These are phyloP conservation scores for Ophioceras dolichostomum DNA, from an alignment of 2,329 filamentous ascomycete species.

Conservation along the genomic window DNA sequence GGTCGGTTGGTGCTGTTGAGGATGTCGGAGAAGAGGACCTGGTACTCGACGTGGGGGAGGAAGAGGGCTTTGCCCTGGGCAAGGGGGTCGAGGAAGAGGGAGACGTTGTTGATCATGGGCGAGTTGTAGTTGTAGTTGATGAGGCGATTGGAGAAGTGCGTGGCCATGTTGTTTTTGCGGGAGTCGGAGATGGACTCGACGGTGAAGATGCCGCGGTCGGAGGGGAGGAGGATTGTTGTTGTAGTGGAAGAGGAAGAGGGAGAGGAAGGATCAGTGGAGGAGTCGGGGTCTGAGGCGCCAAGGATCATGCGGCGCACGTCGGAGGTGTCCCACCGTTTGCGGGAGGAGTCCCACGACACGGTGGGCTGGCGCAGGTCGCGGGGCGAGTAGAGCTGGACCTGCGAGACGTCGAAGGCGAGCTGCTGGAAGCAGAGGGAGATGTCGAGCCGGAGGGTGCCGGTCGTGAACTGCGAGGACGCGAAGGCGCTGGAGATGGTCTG, in stretches of 20 bases:
- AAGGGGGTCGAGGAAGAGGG: constrained; percentile 30
- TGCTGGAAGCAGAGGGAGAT: constrained; percentile 9
- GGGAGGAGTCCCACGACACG: constrained; percentile 6
- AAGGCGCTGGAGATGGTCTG: neutral
- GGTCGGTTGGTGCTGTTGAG: constrained; percentile 8
- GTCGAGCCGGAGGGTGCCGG: constrained; percentile 6
- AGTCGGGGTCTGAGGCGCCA: neutral
- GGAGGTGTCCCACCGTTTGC: constrained; percentile 5
- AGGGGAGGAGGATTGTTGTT: constrained; percentile 3
- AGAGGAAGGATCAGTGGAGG: too few relatives aligned
- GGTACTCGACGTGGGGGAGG: constrained; percentile 10
- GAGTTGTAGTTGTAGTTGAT: constrained; percentile 33
- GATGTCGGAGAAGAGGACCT: constrained; percentile 7
- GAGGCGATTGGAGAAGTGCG: constrained; percentile 8
- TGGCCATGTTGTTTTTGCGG: constrained; percentile 4
- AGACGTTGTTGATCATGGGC: constrained; percentile 41
- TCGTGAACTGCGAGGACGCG: neutral
- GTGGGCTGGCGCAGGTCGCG: constrained; percentile 8
- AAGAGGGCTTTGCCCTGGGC: constrained; percentile 6
- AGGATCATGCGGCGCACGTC: constrained; percentile 9
- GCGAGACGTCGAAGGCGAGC: constrained; percentile 7
- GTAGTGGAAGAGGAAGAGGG: too few relatives aligned
- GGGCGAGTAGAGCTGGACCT: constrained; percentile 8
- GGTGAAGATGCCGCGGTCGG: constrained; percentile 6
- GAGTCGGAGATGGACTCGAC: constrained; percentile 4